phyloP scores from a whole-genome alignment of 2,329 filamentous ascomycete genomes.

The Cladophialophora immunda region DNA sequence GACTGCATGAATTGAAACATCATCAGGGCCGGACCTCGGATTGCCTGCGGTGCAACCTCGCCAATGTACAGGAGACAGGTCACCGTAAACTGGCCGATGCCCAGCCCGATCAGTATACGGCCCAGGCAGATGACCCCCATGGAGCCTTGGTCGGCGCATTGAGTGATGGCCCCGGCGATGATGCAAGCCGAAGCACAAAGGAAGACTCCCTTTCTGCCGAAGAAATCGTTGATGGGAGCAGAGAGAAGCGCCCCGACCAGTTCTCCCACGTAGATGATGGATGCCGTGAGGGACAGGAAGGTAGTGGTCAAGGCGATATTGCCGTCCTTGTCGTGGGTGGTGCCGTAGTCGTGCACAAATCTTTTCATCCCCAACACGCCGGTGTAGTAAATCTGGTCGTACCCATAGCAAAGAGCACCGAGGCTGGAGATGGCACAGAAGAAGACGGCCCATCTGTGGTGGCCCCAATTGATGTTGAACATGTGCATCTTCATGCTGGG shows the following conservation, averaged over 20 bases:
- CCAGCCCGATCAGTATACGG: slow-evolving; percentile 43
- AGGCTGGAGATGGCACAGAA: slow-evolving; percentile 44
- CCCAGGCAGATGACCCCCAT: slow-evolving; percentile 43
- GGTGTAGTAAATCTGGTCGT: slow-evolving; percentile 46
- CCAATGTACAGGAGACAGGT: slow-evolving; percentile 47
- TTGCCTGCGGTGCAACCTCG: slow-evolving; percentile 43
- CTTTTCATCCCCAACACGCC: slow-evolving; percentile 43
- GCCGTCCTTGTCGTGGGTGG: slow-evolving; percentile 36
- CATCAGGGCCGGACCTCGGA: slow-evolving; percentile 44
- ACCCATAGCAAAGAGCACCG: slow-evolving; percentile 44
- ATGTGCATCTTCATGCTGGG: slow-evolving; percentile 16
- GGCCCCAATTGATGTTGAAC: slow-evolving; percentile 24
- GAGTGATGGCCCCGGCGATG: slow-evolving; percentile 44
- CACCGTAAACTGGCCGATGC: slow-evolving; percentile 46
- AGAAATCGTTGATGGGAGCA: slow-evolving; percentile 50
- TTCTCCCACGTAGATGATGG: slow-evolving; percentile 53
- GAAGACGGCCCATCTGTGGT: slow-evolving; percentile 41
- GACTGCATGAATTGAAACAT: slow-evolving; percentile 46
- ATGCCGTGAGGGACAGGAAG: slow-evolving; percentile 48
- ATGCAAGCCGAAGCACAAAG: slow-evolving; percentile 47
- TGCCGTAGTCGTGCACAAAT: slow-evolving; percentile 43
- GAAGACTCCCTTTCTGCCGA: slow-evolving; percentile 49
- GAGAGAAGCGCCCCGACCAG: slow-evolving; percentile 47
- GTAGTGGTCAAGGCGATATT: slow-evolving; percentile 38
- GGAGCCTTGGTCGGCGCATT: slow-evolving; percentile 37